These are phyloP conservation scores for Porogramme epimiltina DNA, from an alignment of 1,284 basidiomycete genomes.

Conservation along the genomic window DNA sequence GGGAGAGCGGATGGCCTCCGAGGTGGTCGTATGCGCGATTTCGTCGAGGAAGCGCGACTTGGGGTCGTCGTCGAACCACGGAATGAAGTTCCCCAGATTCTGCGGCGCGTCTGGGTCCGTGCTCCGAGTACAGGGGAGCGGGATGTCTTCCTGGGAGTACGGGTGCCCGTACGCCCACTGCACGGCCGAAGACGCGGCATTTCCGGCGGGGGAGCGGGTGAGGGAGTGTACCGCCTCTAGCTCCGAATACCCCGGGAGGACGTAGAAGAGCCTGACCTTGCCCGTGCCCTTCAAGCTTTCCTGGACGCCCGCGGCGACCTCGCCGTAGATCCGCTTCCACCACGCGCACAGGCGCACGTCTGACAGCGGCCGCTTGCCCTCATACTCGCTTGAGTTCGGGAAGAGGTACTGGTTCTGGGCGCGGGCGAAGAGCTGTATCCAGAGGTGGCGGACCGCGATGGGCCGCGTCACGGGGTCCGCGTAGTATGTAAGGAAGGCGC, in stretches of 20 bases:
- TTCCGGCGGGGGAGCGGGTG: conserved; percentile 27
- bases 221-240: conserved; percentile 71
- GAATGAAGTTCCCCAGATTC: conserved; percentile 77
- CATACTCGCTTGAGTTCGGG: conserved; percentile 81
- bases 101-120: conserved; percentile 26
- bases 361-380: conserved; percentile 74
- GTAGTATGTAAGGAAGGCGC: conserved; percentile 71
- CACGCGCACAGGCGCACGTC: conserved; percentile 87
- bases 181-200: conserved; percentile 13
- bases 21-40: conserved; percentile 66
- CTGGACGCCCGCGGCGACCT: conserved; percentile 48
- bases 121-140: conserved; percentile 54
- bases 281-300: conserved; percentile 21
- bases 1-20: conserved; percentile 61
- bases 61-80: conserved; percentile 91
- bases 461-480: conserved; percentile 67
- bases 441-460: conserved; percentile 54
- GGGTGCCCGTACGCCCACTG: conserved; percentile 79
- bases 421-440: conserved; percentile 91
- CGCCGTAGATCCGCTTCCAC: conserved; percentile 83
- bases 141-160: conserved; percentile 60
- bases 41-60: conserved; percentile 92
- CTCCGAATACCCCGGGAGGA: conserved; percentile 75
- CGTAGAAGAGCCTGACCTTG: conserved; percentile 55
- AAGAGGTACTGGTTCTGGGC: conserved; percentile 94